Evolutionary conservation across 495 filamentous ascomycete species (phyloP), one percentile per base, ranked within the genome.

Genomic region (Xylaria curta): DNA sequence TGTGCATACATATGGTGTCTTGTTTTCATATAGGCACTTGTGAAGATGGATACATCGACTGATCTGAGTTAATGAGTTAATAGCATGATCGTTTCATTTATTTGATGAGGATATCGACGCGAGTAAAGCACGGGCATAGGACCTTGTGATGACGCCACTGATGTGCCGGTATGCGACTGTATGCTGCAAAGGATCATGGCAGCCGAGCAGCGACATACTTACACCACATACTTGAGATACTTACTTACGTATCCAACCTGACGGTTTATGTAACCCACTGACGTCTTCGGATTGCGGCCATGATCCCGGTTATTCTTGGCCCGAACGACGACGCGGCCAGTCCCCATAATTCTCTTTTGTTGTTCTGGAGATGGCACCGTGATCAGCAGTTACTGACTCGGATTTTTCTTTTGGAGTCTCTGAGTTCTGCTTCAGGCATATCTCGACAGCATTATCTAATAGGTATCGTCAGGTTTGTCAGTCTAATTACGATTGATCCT

Each of bases 381-480:
- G 19, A 67, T 42, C 65, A 21, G n/a, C 28, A 38, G 53, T 60
- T 36, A 19, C 66, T 69, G 66, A 69, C 66, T 69, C 66, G 54
- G 8, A 21, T 12, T 69, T 42, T 10, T 46, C 6, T 67, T 59
- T 58, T 59, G 51, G 24, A 17, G 53, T 59, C 47, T 38, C 24
- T 31, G 15, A 10, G 47, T n/a, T 64, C 1, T 64, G 13, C 38
- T 62, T 19, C 21, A 19, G 60, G 13, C 60, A 40, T 36, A 10
- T 59, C 28, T 12, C 13, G 26, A 21, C 8, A 60, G n/a, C 2
- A 60, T n/a, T 4, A 38, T 38, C 33, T 38, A 13, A 31, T 31
- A 31, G 2, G 15, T 28, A 31, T 56, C 26, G 4, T 17, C 3
- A 56, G 12, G 26, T 31, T 31, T 60, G 58, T 21, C 7, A 33